Evolutionary conservation across 73 alveolate genomes (phyloP), one percentile per base, ranked within the genome.

Genomic region (Paramecium caudatum): DNA sequence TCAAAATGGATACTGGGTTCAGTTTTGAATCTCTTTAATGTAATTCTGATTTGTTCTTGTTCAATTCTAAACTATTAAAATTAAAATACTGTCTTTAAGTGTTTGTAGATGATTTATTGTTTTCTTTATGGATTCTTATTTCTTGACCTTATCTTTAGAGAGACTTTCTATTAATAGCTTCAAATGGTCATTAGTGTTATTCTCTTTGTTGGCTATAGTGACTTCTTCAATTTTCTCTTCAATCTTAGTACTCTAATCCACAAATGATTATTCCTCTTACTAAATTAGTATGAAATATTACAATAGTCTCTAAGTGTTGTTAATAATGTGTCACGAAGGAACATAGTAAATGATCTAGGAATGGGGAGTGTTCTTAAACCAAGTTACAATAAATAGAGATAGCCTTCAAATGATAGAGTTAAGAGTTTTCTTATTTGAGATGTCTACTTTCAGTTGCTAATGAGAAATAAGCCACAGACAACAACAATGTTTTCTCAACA

Each of bases 381-480:
- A 68, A 30, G 37, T 32, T 16, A 4, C 50, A 25, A 4, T 17
- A 47, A 68, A 68, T 68, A 16, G 25, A 68, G 15, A 68, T 32
- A 0, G 84, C 25, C 15, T 68, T 68, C 0, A 68, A 12, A 68
- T 68, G 84, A 36, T 68, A 68, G 1, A 68, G 8, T 30, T 68
- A 16, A 33, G 84, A 68, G 36, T 68, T 68, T 68, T 68, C 84
- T 32, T 68, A 32, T 49, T 68, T 37, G 25, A 68, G 19, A 33
- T n/a, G n/a, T n/a, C 84, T 32, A 5, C 48, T 34, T 37, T 68
- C 84, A 33, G 84, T 25, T 12, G 84, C 84, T 10, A 68, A 43
- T 10, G 55, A 34, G 34, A 68, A 68, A 25, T 68, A 68, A 4
- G 61, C 84, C 47, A 68, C 34, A 0, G 84, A 68, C 12, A 68